Evolutionary conservation across 2,329 filamentous ascomycete species (phyloP).

Genomic region (Penicillium sp.): DNA sequence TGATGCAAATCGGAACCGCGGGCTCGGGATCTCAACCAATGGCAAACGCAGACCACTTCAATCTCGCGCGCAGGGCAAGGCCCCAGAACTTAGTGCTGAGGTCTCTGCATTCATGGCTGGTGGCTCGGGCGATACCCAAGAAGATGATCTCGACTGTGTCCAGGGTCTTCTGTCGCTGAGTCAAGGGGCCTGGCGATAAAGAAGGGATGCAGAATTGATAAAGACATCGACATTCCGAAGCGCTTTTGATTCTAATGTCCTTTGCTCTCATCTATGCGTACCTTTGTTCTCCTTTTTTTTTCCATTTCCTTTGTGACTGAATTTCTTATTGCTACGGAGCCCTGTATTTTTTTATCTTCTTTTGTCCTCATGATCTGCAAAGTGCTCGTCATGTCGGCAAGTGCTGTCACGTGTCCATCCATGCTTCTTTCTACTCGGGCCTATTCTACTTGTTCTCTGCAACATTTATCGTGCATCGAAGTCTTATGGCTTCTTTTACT

Average conservation of each 20-base stretch:
- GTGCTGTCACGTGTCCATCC: conserved; percentile 26
- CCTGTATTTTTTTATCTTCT: conserved; percentile 18
- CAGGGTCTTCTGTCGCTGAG: conserved; percentile 86
- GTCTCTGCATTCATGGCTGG: conserved; percentile 74
- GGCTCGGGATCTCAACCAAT: conserved; percentile 24
- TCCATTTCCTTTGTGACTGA: conserved; percentile 24
- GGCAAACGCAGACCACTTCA: conserved; percentile 31
- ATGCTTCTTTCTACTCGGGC: conserved; percentile 13
- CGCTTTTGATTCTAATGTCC: neutral
- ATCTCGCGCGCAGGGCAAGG: conserved; percentile 37
- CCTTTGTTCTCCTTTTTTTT: conserved; percentile 8
- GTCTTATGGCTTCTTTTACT: neutral
- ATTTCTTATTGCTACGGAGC: conserved; percentile 25
- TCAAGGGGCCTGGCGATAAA: conserved; percentile 83
- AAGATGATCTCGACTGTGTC: conserved; percentile 82
- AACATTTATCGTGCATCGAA: no score
- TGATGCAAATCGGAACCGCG: conserved; percentile 40
- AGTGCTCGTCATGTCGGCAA: conserved; percentile 28
- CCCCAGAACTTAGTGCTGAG: conserved; percentile 59
- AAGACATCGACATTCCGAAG: conserved; percentile 1
- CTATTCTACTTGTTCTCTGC: conserved; percentile 1
- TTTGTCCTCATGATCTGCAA: conserved; percentile 24
- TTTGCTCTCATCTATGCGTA: neutral
- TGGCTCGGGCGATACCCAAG: conserved; percentile 61
- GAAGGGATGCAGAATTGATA: conserved; percentile 3